These are phyloP conservation scores for Phytophthora cajani DNA, from an alignment of 352 stramenopile species.

Conservation along the genomic window DNA sequence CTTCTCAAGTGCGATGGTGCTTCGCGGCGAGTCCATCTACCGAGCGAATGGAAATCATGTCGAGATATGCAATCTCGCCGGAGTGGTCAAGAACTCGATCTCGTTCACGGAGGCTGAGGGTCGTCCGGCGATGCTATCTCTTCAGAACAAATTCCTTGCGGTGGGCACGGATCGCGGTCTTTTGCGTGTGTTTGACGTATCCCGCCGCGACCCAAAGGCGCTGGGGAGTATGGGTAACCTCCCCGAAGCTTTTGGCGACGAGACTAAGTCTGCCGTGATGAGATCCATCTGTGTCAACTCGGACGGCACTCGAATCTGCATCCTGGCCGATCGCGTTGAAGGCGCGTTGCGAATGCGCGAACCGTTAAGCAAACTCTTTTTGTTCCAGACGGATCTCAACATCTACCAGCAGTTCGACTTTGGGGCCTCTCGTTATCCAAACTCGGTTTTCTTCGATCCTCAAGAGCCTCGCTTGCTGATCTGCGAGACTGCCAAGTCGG, in stretches of 20 bases:
- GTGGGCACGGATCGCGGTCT: conserved; percentile 87
- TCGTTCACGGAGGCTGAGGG: conserved; percentile 93
- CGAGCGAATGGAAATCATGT: conserved; percentile 85
- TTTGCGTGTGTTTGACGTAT: conserved; percentile 91
- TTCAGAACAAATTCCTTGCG: conserved; percentile 92
- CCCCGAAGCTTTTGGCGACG: conserved; percentile 57
- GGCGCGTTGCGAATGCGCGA: conserved; percentile 81
- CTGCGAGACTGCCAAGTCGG: conserved; percentile 80
- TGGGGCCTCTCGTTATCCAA: conserved; percentile 68
- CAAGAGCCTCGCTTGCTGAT: conserved; percentile 88
- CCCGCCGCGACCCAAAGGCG: conserved; percentile 84
- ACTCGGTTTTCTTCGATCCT: conserved; percentile 91
- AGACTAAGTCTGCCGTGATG: conserved; percentile 62
- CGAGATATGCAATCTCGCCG: conserved; percentile 89
- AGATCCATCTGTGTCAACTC: conserved; percentile 85
- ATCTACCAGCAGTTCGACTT: conserved; percentile 92
- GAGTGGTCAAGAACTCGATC: conserved; percentile 88
- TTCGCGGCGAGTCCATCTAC: conserved; percentile 90
- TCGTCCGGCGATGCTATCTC: conserved; percentile 74
- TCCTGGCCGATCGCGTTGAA: conserved; percentile 86
- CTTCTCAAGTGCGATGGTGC: conserved; percentile 67
- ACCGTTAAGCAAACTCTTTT: conserved; percentile 85
- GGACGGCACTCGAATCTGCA: conserved; percentile 89
- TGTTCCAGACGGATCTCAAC: conserved; percentile 93
- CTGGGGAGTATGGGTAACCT: conserved; percentile 88